Evolutionary conservation across 768 basidiomycete genomes (phyloP).

Genomic region (Mycena belliarum): DNA sequence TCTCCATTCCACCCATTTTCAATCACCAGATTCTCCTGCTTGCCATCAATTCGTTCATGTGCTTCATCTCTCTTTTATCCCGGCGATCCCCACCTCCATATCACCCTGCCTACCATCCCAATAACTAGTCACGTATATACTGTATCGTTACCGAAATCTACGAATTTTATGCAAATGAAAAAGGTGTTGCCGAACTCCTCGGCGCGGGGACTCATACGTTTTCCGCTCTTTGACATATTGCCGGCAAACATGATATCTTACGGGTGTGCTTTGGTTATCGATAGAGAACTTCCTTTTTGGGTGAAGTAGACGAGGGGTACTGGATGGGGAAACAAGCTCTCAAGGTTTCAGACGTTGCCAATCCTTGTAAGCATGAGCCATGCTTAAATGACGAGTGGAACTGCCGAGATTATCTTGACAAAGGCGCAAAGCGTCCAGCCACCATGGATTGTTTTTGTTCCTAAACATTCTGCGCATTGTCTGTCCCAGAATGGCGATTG

Average conservation of each 20-base stretch:
- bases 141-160: conserved; percentile 16
- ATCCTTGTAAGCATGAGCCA: no score
- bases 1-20: not conserved
- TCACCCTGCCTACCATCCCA: conserved; percentile 1
- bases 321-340: not conserved
- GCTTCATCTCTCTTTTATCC: conserved; percentile 17
- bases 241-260: not conserved
- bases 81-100: conserved; percentile 10
- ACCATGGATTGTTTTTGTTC: not conserved
- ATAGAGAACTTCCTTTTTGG: not conserved
- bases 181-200: no score
- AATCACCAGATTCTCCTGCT: no score
- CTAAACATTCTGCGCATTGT: not conserved
- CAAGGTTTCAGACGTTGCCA: not conserved
- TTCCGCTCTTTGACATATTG: not conserved
- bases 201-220: not conserved
- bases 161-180: not conserved
- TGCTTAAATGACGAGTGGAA: no score
- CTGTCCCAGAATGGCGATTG: not conserved
- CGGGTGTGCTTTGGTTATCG: not conserved
- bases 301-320: not conserved
- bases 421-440: no score
- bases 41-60: not conserved
- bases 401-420: not conserved
- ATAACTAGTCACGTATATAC: conserved; percentile 8